Conservation (phyloP, 2,329 filamentous ascomycete species). For the Ilyonectria mors-panacis region DNA sequence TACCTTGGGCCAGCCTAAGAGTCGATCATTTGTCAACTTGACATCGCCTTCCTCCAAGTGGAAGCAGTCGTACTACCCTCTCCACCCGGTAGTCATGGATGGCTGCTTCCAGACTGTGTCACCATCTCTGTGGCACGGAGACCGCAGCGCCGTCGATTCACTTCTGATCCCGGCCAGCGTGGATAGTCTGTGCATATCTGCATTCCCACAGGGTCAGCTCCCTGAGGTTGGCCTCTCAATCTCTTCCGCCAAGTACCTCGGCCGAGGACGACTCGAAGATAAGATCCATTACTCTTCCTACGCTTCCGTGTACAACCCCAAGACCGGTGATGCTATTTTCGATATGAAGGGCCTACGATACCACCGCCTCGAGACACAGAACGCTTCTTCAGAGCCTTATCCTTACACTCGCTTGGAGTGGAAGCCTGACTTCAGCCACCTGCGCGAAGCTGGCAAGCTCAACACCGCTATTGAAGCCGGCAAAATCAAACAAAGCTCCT, state of each 20-base stretch:
- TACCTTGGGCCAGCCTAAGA: conserved; percentile 7
- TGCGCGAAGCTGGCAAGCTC: conserved; percentile 4
- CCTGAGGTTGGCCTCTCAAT: conserved; percentile 19
- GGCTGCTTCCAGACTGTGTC: conserved; percentile 27
- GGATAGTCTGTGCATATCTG: conserved; percentile 13
- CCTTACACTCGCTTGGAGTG: conserved; percentile 21
- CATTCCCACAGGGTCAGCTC: conserved; percentile 12
- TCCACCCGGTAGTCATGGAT: conserved; percentile 29
- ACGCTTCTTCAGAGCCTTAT: conserved; percentile 10
- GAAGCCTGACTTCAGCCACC: conserved; percentile 20
- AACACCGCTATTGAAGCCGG: background rate
- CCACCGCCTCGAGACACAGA: background rate
- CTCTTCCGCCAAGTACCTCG: conserved; percentile 19
- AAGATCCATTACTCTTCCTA: conserved; percentile 17
- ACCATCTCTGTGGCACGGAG: conserved; percentile 24
- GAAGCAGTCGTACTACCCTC: conserved; percentile 26
- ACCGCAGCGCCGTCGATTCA: conserved; percentile 14
- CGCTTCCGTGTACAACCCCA: conserved; percentile 13
- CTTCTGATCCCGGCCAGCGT: conserved; percentile 19
- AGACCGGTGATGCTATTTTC: conserved; percentile 14
- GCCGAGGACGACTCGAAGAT: conserved; percentile 18
- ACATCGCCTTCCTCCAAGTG: conserved; percentile 10
- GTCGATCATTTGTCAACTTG: conserved; percentile 20
- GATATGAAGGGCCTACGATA: conserved; percentile 20
- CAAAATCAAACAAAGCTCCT: background rate